Conservation (phyloP, 352 stramenopile genomes). For the Saprolegnia parasitica region DNA sequence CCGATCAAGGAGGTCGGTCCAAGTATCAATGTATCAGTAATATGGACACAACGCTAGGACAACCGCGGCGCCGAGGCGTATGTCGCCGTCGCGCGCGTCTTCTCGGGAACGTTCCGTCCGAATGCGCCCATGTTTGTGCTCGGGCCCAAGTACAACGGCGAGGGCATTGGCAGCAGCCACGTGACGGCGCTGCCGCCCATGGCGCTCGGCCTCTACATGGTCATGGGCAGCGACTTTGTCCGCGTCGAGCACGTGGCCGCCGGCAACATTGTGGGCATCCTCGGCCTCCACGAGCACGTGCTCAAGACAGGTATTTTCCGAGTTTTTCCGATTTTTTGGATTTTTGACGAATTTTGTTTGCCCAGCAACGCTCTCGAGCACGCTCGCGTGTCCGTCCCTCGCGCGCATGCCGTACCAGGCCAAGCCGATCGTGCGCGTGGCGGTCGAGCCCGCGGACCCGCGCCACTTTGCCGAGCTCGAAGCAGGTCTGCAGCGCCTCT, state of each 20-base stretch:
- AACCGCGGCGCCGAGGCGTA: constrained; percentile 55
- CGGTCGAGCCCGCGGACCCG: constrained; percentile 84
- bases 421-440: constrained; percentile 90
- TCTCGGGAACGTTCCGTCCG: constrained; percentile 74
- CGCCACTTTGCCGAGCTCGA: constrained; percentile 82
- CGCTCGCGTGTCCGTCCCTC: constrained; percentile 72
- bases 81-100: constrained; percentile 88
- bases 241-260: constrained; percentile 70
- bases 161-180: constrained; percentile 42
- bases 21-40: background rate
- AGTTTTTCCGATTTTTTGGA: background rate
- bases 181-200: constrained; percentile 47
- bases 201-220: constrained; percentile 82
- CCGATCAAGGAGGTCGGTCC: constrained; percentile 40
- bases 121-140: constrained; percentile 73
- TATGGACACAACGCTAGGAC: constrained; percentile 17
- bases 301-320: constrained; percentile 59
- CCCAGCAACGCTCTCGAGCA: constrained; percentile 75
- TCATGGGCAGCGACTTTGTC: constrained; percentile 89
- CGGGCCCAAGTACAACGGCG: constrained; percentile 85
- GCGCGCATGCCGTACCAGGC: constrained; percentile 87
- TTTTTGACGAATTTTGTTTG: background rate
- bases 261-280: constrained; percentile 87
- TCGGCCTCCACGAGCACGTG: constrained; percentile 81
- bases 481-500: constrained; percentile 83